Evolutionary conservation across 257 asterid species (phyloP).

Genomic region (Paulownia fortunei): DNA sequence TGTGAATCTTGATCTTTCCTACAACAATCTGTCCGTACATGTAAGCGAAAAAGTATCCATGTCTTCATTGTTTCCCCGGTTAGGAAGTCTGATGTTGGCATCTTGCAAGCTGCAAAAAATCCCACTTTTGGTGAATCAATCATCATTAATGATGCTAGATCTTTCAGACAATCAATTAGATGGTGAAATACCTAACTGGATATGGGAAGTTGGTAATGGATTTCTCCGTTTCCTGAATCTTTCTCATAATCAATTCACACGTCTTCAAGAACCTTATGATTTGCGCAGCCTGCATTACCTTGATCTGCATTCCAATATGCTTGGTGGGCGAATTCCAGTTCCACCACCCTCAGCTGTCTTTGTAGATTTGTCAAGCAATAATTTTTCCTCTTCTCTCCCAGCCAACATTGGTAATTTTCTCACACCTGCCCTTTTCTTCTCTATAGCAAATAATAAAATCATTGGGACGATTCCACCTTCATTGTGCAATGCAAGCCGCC

Average conservation of each 20-base stretch:
- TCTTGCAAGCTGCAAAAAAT: constrained; percentile 57
- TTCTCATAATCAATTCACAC: constrained; percentile 49
- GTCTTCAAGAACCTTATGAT: constrained; percentile 53
- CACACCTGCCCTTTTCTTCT: constrained; percentile 37
- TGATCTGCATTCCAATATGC: constrained; percentile 55
- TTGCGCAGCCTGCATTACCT: constrained; percentile 39
- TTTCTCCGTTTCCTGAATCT: constrained; percentile 46
- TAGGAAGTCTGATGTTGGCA: constrained; percentile 43
- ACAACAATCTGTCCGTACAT: constrained; percentile 39
- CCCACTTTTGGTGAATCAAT: constrained; percentile 49
- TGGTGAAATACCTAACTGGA: constrained; percentile 66
- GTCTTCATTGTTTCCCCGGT: constrained; percentile 37
- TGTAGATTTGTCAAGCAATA: constrained; percentile 59
- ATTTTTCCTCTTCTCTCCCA: constrained; percentile 48
- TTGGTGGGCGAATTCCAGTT: constrained; percentile 47
- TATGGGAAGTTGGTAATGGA: constrained; percentile 52
- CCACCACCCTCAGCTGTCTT: constrained; percentile 28
- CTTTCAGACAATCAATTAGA: constrained; percentile 51
- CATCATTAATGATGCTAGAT: constrained; percentile 51
- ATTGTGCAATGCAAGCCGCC: constrained; percentile 49
- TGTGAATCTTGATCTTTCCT: constrained; percentile 43
- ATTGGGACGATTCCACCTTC: constrained; percentile 58
- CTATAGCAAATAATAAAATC: constrained; percentile 52
- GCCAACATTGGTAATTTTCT: constrained; percentile 31
- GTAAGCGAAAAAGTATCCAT: constrained; percentile 26